A percentile compares a stretch with the other conserved stretches of the same genome.
Evolutionary conservation across 2,329 filamentous ascomycete genomes (phyloP).

Genomic region (Ramularia collo-cygni): DNA sequence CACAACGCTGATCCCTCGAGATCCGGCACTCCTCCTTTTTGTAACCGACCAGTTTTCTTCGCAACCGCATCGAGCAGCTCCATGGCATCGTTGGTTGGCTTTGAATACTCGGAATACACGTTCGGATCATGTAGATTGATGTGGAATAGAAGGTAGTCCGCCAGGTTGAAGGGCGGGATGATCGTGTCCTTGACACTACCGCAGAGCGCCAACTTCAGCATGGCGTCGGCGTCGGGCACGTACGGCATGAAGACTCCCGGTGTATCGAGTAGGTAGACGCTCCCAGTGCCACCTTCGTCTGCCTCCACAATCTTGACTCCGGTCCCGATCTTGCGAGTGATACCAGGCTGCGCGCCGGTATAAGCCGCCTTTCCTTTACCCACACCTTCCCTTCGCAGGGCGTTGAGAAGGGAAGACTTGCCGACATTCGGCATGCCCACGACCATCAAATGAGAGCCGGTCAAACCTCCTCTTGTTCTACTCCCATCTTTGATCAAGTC

Average conservation of each 20-base stretch:
- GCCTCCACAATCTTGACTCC: constrained; percentile 67
- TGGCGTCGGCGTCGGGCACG: constrained; percentile 72
- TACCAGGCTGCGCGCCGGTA: constrained; percentile 80
- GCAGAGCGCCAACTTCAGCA: constrained; percentile 91
- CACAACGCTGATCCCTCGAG: constrained; percentile 68
- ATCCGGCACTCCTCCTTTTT: constrained; percentile 64
- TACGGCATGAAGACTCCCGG: constrained; percentile 95
- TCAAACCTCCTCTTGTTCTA: constrained; percentile 52
- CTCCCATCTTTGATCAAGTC: constrained; percentile 47
- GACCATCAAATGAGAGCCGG: constrained; percentile 76
- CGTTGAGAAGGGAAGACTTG: constrained; percentile 91
- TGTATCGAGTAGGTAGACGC: constrained; percentile 82
- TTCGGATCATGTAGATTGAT: constrained; percentile 62
- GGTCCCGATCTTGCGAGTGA: constrained; percentile 78
- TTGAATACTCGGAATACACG: constrained; percentile 56
- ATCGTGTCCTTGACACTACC: constrained; percentile 87
- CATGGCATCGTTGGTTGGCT: constrained; percentile 78
- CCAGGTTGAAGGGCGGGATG: constrained; percentile 68
- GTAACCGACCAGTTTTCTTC: constrained; percentile 65
- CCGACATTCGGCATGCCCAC: constrained; percentile 98
- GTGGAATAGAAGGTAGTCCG: constrained; percentile 83
- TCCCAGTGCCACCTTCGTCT: constrained; percentile 43
- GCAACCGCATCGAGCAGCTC: constrained; percentile 67
- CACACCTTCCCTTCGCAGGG: constrained; percentile 64
- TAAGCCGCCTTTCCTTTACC: constrained; percentile 63